Conservation (phyloP, 805 yeast species). For the Candida dajiaensis region DNA sequence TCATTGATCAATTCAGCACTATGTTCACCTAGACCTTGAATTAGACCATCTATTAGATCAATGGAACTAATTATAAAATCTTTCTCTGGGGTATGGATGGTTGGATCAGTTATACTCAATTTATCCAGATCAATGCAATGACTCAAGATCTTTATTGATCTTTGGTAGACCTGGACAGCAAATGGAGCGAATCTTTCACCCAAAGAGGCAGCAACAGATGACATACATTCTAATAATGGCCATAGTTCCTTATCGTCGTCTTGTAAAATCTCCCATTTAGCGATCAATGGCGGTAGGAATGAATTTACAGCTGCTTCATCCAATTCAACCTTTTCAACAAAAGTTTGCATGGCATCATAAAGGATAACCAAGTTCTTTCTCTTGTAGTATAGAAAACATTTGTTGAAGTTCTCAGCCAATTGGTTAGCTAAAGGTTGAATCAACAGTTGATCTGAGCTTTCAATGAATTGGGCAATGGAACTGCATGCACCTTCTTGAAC, state of each 20-base stretch:
- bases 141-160: conserved; percentile 67
- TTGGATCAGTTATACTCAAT: conserved; percentile 59
- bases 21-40: conserved; percentile 77
- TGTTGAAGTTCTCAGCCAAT: conserved; percentile 60
- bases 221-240: conserved; percentile 91
- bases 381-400: conserved; percentile 74
- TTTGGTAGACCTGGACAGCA: conserved; percentile 78
- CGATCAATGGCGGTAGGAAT: conserved; percentile 75
- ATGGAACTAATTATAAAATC: conserved; percentile 86
- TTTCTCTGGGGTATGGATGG: conserved; percentile 72
- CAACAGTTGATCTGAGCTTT: conserved; percentile 58
- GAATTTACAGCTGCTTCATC: conserved; percentile 53
- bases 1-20: conserved; percentile 48
- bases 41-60: conserved; percentile 86
- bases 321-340: conserved; percentile 65
- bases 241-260: conserved; percentile 84
- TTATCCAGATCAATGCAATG: conserved; percentile 64
- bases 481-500: conserved; percentile 96
- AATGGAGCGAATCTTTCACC: conserved; percentile 84
- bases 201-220: conserved; percentile 81
- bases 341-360: conserved; percentile 87
- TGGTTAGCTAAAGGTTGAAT: conserved; percentile 56
- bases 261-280: conserved; percentile 67
- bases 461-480: conserved; percentile 79
- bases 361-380: conserved; percentile 74